Evolutionary conservation across 1,284 basidiomycete genomes (phyloP).

Genomic region (Puccinia triticina): DNA sequence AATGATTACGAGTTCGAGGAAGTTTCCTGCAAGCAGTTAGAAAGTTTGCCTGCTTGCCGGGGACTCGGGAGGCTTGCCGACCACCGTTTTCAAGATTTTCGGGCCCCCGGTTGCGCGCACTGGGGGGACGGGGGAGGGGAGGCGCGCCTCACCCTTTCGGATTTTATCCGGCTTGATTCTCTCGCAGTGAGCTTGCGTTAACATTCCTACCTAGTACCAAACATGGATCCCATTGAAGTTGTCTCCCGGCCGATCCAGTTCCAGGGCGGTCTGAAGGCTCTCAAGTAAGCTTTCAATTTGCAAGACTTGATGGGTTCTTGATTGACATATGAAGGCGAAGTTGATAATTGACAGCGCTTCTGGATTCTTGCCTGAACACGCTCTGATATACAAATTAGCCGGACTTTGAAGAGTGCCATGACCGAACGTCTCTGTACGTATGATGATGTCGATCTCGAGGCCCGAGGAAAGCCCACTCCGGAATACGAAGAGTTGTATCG

Average conservation of each 20-base stretch:
- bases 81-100: too few species aligned
- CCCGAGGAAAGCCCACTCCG: slow-evolving; percentile 56
- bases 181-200: too few species aligned
- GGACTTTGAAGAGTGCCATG: slow-evolving; percentile 58
- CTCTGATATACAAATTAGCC: background rate
- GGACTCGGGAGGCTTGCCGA: too few species aligned
- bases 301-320: background rate
- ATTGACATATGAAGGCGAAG: too few species aligned
- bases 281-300: slow-evolving; percentile 13
- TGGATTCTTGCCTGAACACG: too few species aligned
- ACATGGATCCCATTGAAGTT: slow-evolving; percentile 12
- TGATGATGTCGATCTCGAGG: slow-evolving; percentile 55
- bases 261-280: slow-evolving; percentile 27
- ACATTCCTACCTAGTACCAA: background rate
- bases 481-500: slow-evolving; percentile 59
- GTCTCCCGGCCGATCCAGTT: slow-evolving; percentile 33
- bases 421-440: slow-evolving; percentile 60
- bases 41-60: too few species aligned
- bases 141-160: too few species aligned
- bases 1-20: too few species aligned
- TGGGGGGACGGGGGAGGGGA: too few species aligned
- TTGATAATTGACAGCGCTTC: background rate
- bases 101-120: too few species aligned
- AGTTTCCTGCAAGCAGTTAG: too few species aligned
- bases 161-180: too few species aligned